These are phyloP conservation scores for Sechiopsis laciniata DNA, from an alignment of 306 rosid species.

Conservation along the genomic window DNA sequence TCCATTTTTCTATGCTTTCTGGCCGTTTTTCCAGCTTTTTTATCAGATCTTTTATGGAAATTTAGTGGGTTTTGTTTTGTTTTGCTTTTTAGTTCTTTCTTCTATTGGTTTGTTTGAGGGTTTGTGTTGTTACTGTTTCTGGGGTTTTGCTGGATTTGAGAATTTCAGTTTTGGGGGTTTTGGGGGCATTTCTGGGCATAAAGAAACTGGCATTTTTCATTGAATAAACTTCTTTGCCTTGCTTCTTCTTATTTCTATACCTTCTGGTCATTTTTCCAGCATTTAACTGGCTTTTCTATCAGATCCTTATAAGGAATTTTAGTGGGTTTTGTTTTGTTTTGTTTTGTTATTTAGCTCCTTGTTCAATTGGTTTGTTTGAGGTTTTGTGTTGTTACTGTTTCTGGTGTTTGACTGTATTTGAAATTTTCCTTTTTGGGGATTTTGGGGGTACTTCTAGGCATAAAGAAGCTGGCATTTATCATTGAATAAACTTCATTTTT, in stretches of 20 bases:
- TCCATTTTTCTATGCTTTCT: slow-evolving; percentile 22
- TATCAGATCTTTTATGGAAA: neutral
- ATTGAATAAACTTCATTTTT: neutral
- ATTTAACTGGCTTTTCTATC: slow-evolving; percentile 18
- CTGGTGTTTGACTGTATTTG: slow-evolving; percentile 20
- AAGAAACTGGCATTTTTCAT: slow-evolving; percentile 5
- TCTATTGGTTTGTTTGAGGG: slow-evolving; percentile 21
- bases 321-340: neutral
- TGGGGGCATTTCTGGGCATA: slow-evolving; percentile 14
- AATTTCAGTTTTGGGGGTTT: neutral
- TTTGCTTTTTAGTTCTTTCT: neutral
- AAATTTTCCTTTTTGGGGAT: neutral
- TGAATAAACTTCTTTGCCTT: neutral
- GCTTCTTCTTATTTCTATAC: slow-evolving; percentile 20
- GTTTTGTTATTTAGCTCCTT: neutral
- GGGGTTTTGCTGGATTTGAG: slow-evolving; percentile 16
- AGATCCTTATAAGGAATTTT: neutral
- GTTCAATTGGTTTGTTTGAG: slow-evolving; percentile 15
- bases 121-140: slow-evolving; percentile 21
- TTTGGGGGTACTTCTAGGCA: slow-evolving; percentile 15
- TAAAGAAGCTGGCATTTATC: slow-evolving; percentile 7
- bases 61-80: neutral
- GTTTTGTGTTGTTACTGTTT: slow-evolving; percentile 22
- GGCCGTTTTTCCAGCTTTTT: slow-evolving; percentile 8
- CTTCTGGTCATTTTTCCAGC: slow-evolving; percentile 8